Evolutionary conservation across 2,329 filamentous ascomycete species (phyloP).

Genomic region (Aspergillus piperis): DNA sequence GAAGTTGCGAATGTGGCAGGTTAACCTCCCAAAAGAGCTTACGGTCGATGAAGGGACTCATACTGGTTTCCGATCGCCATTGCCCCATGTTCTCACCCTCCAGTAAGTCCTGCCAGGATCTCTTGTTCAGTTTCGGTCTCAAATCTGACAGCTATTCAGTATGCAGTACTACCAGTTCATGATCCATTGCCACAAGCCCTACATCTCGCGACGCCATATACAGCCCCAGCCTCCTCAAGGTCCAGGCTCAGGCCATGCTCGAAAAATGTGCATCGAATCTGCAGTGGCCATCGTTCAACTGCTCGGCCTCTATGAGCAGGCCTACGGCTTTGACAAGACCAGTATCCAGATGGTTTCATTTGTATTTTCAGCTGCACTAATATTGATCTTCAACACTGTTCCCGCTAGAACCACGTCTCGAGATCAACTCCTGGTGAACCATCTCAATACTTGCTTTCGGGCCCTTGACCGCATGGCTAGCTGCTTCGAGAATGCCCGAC

Average conservation of each 20-base stretch:
- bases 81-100: constrained; percentile 1
- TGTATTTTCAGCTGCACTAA: constrained; percentile 47
- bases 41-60: not conserved
- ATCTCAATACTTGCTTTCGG: constrained; percentile 46
- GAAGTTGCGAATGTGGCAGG: not conserved
- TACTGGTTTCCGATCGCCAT: not conserved
- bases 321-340: constrained; percentile 47
- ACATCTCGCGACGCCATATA: constrained; percentile 46
- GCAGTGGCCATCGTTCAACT: constrained; percentile 44
- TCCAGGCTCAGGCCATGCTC: constrained; percentile 47
- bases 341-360: constrained; percentile 49
- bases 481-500: constrained; percentile 45
- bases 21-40: not conserved
- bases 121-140: too few species aligned
- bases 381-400: constrained; percentile 42
- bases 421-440: constrained; percentile 36
- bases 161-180: constrained; percentile 49
- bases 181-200: constrained; percentile 48
- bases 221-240: constrained; percentile 46
- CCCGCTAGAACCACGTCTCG: constrained; percentile 25
- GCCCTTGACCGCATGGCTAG: constrained; percentile 45
- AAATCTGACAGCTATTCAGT: constrained; percentile 20
- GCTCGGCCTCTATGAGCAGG: constrained; percentile 43
- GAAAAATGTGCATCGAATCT: constrained; percentile 46
- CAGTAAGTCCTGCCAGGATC: not conserved